Conservation (phyloP, 2,329 filamentous ascomycete genomes). For the Trichoderma atrobrunneum region DNA sequence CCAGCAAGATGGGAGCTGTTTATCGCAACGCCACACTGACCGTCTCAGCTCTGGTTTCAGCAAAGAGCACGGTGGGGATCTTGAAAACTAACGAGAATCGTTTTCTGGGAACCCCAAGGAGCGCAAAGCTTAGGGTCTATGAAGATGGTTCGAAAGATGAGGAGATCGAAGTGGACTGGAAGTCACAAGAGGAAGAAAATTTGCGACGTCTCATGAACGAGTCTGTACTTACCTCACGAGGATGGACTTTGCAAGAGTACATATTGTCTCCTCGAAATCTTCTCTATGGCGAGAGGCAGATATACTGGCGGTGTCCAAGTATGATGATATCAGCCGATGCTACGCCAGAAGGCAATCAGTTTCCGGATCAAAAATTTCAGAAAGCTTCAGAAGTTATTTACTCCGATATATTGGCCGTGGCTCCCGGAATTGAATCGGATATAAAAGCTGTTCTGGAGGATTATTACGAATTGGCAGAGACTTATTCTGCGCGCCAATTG, state of each 20-base stretch:
- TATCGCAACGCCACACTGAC: conserved; percentile 23
- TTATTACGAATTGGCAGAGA: not conserved
- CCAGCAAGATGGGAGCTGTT: conserved; percentile 18
- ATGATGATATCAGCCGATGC: not conserved
- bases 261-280: conserved; percentile 13
- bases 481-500: not conserved
- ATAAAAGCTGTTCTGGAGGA: not conserved
- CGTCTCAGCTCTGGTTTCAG: conserved; percentile 17
- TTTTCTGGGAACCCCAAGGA: not conserved
- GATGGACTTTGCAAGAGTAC: conserved; percentile 13
- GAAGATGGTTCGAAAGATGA: not conserved
- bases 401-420: not conserved
- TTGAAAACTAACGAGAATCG: not conserved
- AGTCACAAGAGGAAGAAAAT: not conserved
- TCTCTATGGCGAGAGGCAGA: conserved; percentile 4
- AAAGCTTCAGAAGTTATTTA: not conserved
- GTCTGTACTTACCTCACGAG: not conserved
- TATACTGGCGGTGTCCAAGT: conserved; percentile 11
- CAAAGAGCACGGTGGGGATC: conserved; percentile 2
- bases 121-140: not conserved
- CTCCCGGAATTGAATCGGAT: not conserved
- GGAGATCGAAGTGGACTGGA: not conserved
- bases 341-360: not conserved
- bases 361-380: not conserved
- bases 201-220: not conserved